Base-by-base conservation (phyloP, 352 stramenopile genomes). In the Poterioochromonas sp. region DNA sequence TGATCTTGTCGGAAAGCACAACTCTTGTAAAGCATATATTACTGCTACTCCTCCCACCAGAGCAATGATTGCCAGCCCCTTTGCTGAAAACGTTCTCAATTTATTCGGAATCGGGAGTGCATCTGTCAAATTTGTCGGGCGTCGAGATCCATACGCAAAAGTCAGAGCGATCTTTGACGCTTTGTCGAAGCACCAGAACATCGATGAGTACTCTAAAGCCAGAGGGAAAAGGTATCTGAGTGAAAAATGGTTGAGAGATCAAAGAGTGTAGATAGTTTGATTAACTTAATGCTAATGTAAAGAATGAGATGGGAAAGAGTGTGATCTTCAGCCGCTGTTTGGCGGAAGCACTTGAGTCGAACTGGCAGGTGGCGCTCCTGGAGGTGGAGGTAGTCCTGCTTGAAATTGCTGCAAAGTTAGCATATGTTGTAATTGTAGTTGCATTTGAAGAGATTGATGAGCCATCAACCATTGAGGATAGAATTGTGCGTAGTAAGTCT, bases 61-160 rank as follows among this genome's bases (percentile, higher is more conserved):
- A 73, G 85, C 85, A 12, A 79, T 90, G 37, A 81, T 84, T 60
- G 87, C 83, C 15, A 84, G 88, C 83, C 80, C 81, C 1, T 79
- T 92, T n/a, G 84, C 85, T 63, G 81, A 81, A 53, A 82, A 87
- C 76, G 89, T 92, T 76, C 80, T 92, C 41, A 87, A 84, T 76
- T 80, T 85, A 49, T 94, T 96, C 82, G 93, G 93, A 64, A 96
- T 98, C 81, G 92, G 88, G 63, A 92, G 96, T 85, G 87, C 91
- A 26, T 88, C 92, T 68, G 88, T 86, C 76, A 98, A 97, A 84
- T 90, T 88, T 76, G 88, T 96, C 83, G 93, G 93, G 53, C 91
- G 94, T 83, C 88, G 93, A 74, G 97, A 96, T 86, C 89, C 90
- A 40, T 96, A 93, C 84, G 96, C 93, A 83, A 91, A 97, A 43